A percentile compares a stretch with the other conserved stretches of the same genome.
Evolutionary conservation across 2,329 filamentous ascomycete genomes (phyloP).

Genomic region (Cercospora nicotianae): DNA sequence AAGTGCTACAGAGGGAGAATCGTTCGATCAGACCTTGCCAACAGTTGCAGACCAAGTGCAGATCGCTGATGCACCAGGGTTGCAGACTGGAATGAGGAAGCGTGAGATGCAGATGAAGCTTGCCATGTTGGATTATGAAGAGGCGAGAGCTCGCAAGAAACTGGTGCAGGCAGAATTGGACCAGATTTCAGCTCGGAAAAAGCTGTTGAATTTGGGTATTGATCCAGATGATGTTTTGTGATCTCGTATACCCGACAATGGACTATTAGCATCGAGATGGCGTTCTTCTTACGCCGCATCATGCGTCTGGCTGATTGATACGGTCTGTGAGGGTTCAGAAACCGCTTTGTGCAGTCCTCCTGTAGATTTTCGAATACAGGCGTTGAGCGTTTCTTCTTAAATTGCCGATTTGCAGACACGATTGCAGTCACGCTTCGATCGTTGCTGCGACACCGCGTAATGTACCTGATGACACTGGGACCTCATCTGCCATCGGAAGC

Average conservation of each 20-base stretch:
- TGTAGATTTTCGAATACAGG: background rate
- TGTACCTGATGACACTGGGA: background rate
- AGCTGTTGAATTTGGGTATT: background rate
- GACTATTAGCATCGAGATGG: background rate
- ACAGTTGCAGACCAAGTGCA: background rate
- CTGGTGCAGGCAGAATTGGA: slow-evolving; percentile 2
- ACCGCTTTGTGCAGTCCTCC: background rate
- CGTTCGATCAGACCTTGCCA: background rate
- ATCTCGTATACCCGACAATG: background rate
- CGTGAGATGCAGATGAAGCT: background rate
- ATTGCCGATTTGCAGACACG: background rate
- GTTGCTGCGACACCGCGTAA: background rate
- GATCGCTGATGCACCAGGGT: background rate
- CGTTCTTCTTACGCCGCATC: background rate
- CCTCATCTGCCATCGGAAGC: background rate
- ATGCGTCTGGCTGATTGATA: background rate
- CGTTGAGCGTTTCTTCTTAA: background rate
- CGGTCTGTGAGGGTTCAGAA: background rate
- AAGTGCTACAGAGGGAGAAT: background rate
- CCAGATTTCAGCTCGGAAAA: background rate
- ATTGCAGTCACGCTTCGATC: background rate
- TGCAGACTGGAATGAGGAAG: background rate
- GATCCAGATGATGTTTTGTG: background rate
- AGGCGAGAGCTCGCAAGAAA: background rate
- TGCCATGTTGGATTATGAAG: background rate